Conservation (phyloP, 371 early-diverging fungal genomes). For the Cladochytrium tenue region DNA sequence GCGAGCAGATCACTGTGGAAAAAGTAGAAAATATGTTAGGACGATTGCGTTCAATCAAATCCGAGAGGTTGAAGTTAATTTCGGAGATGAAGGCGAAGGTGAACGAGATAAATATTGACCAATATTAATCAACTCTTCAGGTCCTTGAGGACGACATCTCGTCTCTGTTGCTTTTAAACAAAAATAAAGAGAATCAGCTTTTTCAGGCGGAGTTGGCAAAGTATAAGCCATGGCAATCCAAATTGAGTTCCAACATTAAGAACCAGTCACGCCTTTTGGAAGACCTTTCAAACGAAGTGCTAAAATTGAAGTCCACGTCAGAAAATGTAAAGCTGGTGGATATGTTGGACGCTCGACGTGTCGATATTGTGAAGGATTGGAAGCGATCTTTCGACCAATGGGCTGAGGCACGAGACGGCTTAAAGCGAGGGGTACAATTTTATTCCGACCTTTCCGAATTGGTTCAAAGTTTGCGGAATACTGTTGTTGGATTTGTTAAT, state of each 20-base stretch:
- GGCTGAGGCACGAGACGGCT: conserved; percentile 68
- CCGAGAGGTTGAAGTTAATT: conserved; percentile 73
- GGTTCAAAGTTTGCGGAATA: conserved; percentile 60
- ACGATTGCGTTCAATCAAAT: conserved; percentile 57
- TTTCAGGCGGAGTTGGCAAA: conserved; percentile 90
- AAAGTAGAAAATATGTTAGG: conserved; percentile 63
- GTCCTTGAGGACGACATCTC: conserved; percentile 89
- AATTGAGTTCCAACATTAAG: conserved; percentile 72
- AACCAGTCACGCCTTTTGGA: conserved; percentile 75
- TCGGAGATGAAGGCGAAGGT: conserved; percentile 83
- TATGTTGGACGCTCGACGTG: conserved; percentile 68
- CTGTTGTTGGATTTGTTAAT: conserved; percentile 66
- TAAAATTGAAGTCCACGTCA: conserved; percentile 74
- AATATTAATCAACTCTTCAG: conserved; percentile 31
- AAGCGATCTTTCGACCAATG: conserved; percentile 59
- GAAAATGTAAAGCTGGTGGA: conserved; percentile 69
- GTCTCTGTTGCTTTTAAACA: conserved; percentile 77
- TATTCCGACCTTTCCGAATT: conserved; percentile 72
- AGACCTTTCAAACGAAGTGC: conserved; percentile 71
- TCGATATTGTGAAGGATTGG: conserved; percentile 49
- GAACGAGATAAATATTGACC: neutral
- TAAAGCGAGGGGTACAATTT: conserved; percentile 75
- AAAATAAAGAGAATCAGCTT: conserved; percentile 79
- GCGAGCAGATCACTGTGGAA: conserved; percentile 69
- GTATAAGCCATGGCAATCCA: conserved; percentile 75